A percentile compares a stretch with the other conserved stretches of the same genome.
Evolutionary conservation across 192 early-diverging fungal genomes (phyloP).

Genomic region (Coemansia sp.): DNA sequence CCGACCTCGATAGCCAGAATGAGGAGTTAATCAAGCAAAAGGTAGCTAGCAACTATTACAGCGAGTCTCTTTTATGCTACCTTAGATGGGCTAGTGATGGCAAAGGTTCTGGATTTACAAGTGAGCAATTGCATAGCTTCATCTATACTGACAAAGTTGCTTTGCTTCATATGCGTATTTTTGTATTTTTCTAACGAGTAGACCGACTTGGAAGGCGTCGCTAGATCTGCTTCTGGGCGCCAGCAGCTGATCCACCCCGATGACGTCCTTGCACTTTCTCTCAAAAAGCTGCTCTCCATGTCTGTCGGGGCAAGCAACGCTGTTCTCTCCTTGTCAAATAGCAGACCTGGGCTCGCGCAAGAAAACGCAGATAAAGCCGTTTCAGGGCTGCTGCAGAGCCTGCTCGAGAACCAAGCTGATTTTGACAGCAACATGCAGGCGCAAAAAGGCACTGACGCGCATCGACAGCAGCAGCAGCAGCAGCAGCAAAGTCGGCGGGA

Average conservation of each 20-base stretch:
- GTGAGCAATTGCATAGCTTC: too few relatives aligned
- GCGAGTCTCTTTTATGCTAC: too few relatives aligned
- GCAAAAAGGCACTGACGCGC: background rate
- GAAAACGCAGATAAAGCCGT: too few relatives aligned
- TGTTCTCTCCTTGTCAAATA: background rate
- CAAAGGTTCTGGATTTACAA: background rate
- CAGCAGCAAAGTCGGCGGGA: background rate
- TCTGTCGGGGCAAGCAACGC: constrained; percentile 11
- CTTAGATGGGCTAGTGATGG: background rate
- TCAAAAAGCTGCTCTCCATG: constrained; percentile 31
- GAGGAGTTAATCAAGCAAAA: constrained; percentile 15
- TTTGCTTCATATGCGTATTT: too few relatives aligned
- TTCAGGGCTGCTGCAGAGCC: background rate
- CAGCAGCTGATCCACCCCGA: constrained; percentile 29
- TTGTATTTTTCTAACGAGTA: constrained; percentile 15
- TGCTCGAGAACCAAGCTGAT: constrained; percentile 1
- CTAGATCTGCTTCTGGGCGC: background rate
- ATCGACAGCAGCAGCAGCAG: too few relatives aligned
- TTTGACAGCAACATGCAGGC: constrained; percentile 7
- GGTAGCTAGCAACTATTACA: constrained; percentile 20
- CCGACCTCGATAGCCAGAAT: constrained; percentile 24
- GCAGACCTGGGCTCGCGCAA: background rate
- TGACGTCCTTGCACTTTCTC: constrained; percentile 35
- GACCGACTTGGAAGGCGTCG: constrained; percentile 9
- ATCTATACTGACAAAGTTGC: too few relatives aligned